These are phyloP conservation scores for Sporothrix brasiliensis DNA, from an alignment of 2,329 filamentous ascomycete genomes.

Conservation along the genomic window DNA sequence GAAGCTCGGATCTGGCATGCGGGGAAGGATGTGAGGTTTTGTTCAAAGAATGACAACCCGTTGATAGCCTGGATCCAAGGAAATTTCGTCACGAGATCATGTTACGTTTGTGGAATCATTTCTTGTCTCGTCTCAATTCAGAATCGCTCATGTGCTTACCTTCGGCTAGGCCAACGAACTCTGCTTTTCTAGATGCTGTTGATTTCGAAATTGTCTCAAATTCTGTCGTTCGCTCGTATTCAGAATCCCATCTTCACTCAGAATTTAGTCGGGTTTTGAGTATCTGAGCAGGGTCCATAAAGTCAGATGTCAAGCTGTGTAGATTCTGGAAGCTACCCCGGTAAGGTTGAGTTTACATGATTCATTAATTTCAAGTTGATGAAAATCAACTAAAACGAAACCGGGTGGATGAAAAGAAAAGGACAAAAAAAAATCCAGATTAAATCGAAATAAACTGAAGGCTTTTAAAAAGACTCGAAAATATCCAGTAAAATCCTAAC, in stretches of 20 bases:
- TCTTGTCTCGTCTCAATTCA: background rate
- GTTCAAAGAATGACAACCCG: background rate
- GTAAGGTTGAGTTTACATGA: background rate
- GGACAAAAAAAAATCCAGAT: too few species aligned
- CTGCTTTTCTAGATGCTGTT: background rate
- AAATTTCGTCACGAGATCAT: background rate
- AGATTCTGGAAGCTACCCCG: background rate
- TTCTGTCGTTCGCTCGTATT: background rate
- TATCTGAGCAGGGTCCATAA: background rate
- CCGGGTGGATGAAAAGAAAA: too few species aligned
- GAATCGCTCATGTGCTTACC: background rate
- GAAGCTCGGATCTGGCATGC: constrained; percentile 6
- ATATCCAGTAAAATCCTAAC: too few species aligned
- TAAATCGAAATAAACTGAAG: too few species aligned
- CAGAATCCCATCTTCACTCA: background rate
- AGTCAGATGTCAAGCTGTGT: too few species aligned
- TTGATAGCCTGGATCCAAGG: background rate
- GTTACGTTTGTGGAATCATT: background rate
- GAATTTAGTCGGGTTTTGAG: background rate
- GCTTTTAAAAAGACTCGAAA: too few species aligned
- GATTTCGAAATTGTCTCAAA: background rate
- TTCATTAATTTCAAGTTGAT: too few species aligned
- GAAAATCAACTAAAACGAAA: too few species aligned
- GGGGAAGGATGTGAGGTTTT: background rate
- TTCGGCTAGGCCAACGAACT: too few species aligned